Base-by-base conservation (phyloP, 1,139 yeast species). In the Saccharomyces uvarum region DNA sequence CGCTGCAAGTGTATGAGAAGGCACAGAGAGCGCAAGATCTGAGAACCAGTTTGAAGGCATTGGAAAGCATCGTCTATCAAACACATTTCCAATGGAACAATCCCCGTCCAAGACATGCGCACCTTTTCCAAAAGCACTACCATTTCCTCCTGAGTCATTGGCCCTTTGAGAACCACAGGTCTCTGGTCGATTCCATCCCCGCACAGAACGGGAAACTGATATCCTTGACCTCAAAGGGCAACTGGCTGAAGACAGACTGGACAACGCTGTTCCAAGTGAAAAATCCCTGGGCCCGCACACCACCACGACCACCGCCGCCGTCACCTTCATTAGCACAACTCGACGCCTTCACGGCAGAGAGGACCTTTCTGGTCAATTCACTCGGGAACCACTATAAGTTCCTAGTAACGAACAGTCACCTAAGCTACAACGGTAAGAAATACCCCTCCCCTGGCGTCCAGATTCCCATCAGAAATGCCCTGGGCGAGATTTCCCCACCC, bases 81-180 rank as follows among this genome's bases (percentile, higher is more conserved):
- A 21, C 47, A 19, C 51, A 54, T 41, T 50, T 53, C 42, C 7
- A 52, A 5, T 56, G 53, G 55, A 27, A 11, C 7, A 49, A 49
- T 38, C 19, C 29, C 8, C n/a, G 28, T 5, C 56, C 59, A 1
- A 8, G 51, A 19, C 56, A 57, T 48, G 47, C 56, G 14, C 47
- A 13, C 14, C 51, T 54, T 26, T 56, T 57, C 7, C 38, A 47
- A 5, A 47, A 19, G 19, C 33, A 46, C 13, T 49, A 51, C 16
- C n/a, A 46, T 13, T 19, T 14, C 3, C 16, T 57, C 24, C 24
- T 32, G 11, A n/a, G 31, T 7, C 19, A 54, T 28, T 57, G 60
- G 60, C 60, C 60, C 2, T n/a, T 28, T 4, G 57, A 56, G 19
- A 28, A 48, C 21, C 58, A 57, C 32, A 29, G 46, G n/a, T 11